phyloP scores from a whole-genome alignment of 2,329 filamentous ascomycete species.

The Beauveria brongniartii region DNA sequence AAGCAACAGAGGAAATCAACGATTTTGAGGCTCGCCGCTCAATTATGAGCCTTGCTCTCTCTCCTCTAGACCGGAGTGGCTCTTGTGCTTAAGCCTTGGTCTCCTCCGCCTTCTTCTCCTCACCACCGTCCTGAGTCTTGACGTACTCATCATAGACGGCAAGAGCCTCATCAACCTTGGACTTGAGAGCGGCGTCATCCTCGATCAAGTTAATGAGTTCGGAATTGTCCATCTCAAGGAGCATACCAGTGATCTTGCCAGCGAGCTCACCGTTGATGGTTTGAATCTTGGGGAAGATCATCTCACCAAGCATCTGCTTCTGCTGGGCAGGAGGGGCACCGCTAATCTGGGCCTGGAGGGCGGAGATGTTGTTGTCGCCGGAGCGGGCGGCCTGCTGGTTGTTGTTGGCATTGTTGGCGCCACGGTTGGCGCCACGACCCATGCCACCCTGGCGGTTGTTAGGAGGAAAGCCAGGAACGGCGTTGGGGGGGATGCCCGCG shows the following conservation, averaged over 20 bases:
- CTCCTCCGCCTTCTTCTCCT: constrained; percentile 42
- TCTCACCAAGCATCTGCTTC: constrained; percentile 98
- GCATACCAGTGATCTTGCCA: constrained; percentile 99
- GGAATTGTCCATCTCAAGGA: constrained; percentile 96
- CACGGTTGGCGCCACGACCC: constrained; percentile 38
- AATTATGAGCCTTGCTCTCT: constrained; percentile 31
- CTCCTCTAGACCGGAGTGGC: constrained; percentile 21
- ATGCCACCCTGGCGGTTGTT: constrained; percentile 45
- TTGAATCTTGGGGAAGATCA: constrained; percentile 97
- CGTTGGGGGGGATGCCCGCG: constrained; percentile 39
- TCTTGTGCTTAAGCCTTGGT: constrained; percentile 28
- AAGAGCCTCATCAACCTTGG: constrained; percentile 96
- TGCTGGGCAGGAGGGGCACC: constrained; percentile 62
- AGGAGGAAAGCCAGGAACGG: constrained; percentile 50
- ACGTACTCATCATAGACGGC: constrained; percentile 98
- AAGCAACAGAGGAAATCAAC: constrained; percentile 19
- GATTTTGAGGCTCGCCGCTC: constrained; percentile 10
- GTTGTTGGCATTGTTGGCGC: constrained; percentile 37
- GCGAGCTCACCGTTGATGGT: constrained; percentile 89
- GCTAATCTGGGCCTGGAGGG: constrained; percentile 50
- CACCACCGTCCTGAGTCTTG: constrained; percentile 52
- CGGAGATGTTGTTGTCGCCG: constrained; percentile 32
- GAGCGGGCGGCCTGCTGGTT: constrained; percentile 27
- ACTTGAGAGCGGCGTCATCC: constrained; percentile 78
- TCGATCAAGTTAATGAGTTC: constrained; percentile 92